Base-by-base conservation (phyloP, 2,329 filamentous ascomycete species). In the Aspergillus phoenicis region DNA sequence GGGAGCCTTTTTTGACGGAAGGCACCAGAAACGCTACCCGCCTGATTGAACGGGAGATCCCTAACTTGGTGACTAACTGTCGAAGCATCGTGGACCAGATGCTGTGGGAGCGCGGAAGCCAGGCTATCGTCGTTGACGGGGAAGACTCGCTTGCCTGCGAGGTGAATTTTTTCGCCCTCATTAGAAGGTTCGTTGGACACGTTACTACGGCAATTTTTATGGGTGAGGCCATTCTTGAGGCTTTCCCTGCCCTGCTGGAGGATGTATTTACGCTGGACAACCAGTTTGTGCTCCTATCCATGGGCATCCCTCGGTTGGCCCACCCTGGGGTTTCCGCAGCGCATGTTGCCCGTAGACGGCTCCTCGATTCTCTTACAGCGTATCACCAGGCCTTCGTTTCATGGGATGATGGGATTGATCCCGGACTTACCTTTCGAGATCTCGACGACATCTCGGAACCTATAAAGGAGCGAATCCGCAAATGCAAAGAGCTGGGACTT, bases 61-160 rank as follows among this genome's bases (percentile, higher is more conserved):
- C 84, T 4, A 83, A 85, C 57, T 71, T 90, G 36, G 80, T 89
- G 41, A 86, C 85, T 0, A 88, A 87, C 66, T 82, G 81, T 39
- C 77, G 81, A 7, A 87, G 85, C 17, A 75, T 82, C 2, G 84
- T 89, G 24, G 87, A 90, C 67, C 85, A 88, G 62, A 80, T 81
- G 66, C 77, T 78, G 2, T 89, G 87, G 87, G 87, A 90, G 69
- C 81, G 85, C 36, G 75, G 72, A n/a, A 81, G 77, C 17, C 73
- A 79, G 8, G 76, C 83, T 1, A 73, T 74, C 2, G 71, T 79
- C 8, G 70, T 77, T 4, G 81, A 82, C 15, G 65, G 75, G 2
- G 71, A 73, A n/a, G 67, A 69, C 36, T 62, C 70, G 15, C 73
- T 76, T 28, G 77, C 83, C 57, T 84, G 82, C 13, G 85, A 88